Evolutionary conservation across 768 basidiomycete genomes (phyloP).

Genomic region (Suillus discolor): DNA sequence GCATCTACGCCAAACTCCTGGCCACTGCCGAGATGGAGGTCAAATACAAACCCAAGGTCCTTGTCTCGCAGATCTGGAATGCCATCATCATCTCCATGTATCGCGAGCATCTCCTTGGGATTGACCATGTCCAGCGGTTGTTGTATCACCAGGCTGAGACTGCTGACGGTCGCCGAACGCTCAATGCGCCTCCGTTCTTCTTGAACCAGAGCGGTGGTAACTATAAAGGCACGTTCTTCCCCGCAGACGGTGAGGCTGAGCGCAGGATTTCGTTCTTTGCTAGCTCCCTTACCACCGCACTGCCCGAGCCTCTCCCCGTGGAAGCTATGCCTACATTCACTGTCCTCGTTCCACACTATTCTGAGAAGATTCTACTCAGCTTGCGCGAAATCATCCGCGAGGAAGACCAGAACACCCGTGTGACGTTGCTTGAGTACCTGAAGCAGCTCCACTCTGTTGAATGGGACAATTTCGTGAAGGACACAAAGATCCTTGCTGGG

Average conservation of each 20-base stretch:
- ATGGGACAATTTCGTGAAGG: conserved; percentile 99
- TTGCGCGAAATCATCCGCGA: conserved; percentile 98
- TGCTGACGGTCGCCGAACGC: conserved; percentile 84
- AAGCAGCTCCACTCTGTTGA: conserved; percentile 98
- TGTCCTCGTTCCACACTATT: conserved; percentile 98
- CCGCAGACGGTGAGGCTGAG: conserved; percentile 91
- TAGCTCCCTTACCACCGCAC: conserved; percentile 92
- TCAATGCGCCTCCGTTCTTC: conserved; percentile 98
- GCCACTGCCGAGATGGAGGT: conserved; percentile 98
- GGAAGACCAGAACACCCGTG: conserved; percentile 94
- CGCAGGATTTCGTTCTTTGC: conserved; percentile 99
- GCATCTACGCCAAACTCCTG: conserved; percentile 96
- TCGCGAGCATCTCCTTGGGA: conserved; percentile 95
- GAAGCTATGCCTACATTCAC: conserved; percentile 99
- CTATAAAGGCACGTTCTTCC: conserved; percentile 87
- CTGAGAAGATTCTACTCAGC: conserved; percentile 96
- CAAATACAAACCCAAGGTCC: conserved; percentile 99
- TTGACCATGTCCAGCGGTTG: conserved; percentile 96
- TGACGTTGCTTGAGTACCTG: conserved; percentile 95
- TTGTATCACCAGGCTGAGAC: conserved; percentile 97
- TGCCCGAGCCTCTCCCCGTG: conserved; percentile 93
- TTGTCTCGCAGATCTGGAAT: conserved; percentile 99
- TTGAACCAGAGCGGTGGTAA: conserved; percentile 82
- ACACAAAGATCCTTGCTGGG: conserved; percentile 97
- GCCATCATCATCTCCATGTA: conserved; percentile 99